phyloP scores from a whole-genome alignment of 2,329 filamentous ascomycete species.

The Venturia aucupariae region DNA sequence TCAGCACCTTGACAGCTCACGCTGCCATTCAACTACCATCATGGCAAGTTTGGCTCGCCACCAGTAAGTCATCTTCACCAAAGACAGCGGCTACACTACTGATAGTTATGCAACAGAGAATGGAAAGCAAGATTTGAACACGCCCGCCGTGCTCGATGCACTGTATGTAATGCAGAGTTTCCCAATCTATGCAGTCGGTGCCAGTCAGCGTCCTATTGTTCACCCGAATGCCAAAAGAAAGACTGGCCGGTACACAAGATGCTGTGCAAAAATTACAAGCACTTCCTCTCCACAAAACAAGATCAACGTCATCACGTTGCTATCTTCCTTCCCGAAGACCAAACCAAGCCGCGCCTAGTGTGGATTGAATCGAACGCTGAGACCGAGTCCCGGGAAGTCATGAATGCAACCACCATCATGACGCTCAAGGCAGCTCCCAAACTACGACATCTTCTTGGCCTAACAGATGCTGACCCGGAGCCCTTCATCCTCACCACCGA shows the following conservation, averaged over 20 bases:
- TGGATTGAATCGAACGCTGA: not conserved
- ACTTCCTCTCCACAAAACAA: not conserved
- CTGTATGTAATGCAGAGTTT: not conserved
- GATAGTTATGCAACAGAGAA: not conserved
- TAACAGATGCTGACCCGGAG: not conserved
- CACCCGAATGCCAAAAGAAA: conserved; percentile 18
- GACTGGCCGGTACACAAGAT: conserved; percentile 22
- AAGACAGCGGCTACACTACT: not conserved
- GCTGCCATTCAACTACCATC: not conserved
- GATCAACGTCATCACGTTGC: not conserved
- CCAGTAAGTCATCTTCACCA: not conserved
- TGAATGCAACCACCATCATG: not conserved
- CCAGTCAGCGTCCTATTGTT: conserved; percentile 19
- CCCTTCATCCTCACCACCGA: not conserved
- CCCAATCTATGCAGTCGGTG: conserved; percentile 15
- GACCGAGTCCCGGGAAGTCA: not conserved
- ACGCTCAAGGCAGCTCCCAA: not conserved
- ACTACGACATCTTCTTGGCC: not conserved
- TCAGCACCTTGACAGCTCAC: not conserved
- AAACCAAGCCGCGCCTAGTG: not conserved
- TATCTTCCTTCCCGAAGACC: not conserved
- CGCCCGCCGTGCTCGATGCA: not conserved
- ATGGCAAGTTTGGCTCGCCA: not conserved
- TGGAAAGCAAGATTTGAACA: not conserved
- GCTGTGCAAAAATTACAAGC: conserved; percentile 18